phyloP scores from a whole-genome alignment of 495 filamentous ascomycete genomes.

The Aspergillus panamensis region DNA sequence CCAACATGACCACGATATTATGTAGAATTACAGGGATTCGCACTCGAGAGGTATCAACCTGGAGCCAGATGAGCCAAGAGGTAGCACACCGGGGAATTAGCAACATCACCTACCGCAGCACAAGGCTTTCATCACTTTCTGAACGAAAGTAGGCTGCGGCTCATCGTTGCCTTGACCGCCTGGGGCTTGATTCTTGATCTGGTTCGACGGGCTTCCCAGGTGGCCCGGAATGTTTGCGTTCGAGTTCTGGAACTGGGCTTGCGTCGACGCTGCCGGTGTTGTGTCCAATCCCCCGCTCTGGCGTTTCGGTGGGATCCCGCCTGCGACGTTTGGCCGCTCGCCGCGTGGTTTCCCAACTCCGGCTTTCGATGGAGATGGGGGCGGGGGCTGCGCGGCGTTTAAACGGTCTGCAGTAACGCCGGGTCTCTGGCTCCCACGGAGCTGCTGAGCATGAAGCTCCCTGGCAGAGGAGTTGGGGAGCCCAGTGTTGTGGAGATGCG shows the following conservation, averaged over 20 bases:
- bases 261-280: slow-evolving; percentile 78
- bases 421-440: slow-evolving; percentile 57
- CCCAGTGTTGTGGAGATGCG: slow-evolving; percentile 69
- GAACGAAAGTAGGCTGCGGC: slow-evolving; percentile 48
- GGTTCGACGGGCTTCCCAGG: slow-evolving; percentile 55
- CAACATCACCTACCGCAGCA: slow-evolving; percentile 67
- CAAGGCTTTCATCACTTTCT: slow-evolving; percentile 76
- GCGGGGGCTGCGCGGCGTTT: slow-evolving; percentile 92
- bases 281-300: slow-evolving; percentile 74
- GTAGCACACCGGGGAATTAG: slow-evolving; percentile 12
- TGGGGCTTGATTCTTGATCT: slow-evolving; percentile 45
- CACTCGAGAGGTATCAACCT: slow-evolving; percentile 30
- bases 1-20: slow-evolving; percentile 25
- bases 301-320: slow-evolving; percentile 65
- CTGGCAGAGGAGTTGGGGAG: slow-evolving; percentile 72
- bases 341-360: slow-evolving; percentile 74
- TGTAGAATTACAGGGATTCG: slow-evolving; percentile 26
- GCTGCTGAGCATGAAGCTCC: slow-evolving; percentile 67
- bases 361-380: slow-evolving; percentile 78
- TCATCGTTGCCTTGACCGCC: slow-evolving; percentile 44
- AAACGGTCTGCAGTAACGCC: slow-evolving; percentile 84
- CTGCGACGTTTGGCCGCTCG: slow-evolving; percentile 70
- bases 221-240: slow-evolving; percentile 75
- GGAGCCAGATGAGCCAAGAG: slow-evolving; percentile 31
- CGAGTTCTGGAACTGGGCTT: slow-evolving; percentile 88